Conservation (phyloP, 202 grass and related monocot genomes). For the Carex arenaria region DNA sequence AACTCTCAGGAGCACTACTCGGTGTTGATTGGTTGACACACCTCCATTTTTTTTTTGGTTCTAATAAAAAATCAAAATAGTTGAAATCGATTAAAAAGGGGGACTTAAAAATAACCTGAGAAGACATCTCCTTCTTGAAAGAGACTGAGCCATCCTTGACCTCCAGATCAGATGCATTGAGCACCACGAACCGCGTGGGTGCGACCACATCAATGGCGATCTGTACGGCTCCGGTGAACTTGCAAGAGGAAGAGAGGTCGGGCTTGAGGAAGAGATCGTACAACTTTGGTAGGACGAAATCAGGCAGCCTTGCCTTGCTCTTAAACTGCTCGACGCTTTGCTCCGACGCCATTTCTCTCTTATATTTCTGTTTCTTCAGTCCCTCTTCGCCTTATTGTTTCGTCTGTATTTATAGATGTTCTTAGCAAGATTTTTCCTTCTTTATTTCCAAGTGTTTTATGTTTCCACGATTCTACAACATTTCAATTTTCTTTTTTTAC, state of each 20-base stretch:
- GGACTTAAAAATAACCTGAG: constrained; percentile 34
- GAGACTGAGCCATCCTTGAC: constrained; percentile 33
- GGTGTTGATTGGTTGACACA: neutral
- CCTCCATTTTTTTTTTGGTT: neutral
- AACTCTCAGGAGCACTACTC: neutral
- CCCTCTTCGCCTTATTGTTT: neutral
- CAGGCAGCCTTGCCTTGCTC: constrained; percentile 56
- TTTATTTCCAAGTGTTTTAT: neutral
- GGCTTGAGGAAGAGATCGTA: constrained; percentile 79
- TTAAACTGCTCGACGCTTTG: constrained; percentile 71
- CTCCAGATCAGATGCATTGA: constrained; percentile 75
- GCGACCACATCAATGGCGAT: constrained; percentile 40
- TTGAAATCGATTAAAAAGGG: neutral
- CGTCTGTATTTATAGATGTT: neutral
- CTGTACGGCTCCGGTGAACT: constrained; percentile 49
- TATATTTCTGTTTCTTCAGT: neutral
- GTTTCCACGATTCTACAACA: neutral
- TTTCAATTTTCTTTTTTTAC: neutral
- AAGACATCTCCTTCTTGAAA: constrained; percentile 37
- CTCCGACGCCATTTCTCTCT: constrained; percentile 15
- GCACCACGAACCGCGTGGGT: constrained; percentile 63
- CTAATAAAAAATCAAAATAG: neutral
- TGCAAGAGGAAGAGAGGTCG: constrained; percentile 60
- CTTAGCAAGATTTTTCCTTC: neutral
- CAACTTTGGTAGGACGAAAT: constrained; percentile 56